Percentiles rank a stretch among this genome's conserved stretches.
phyloP scores from a whole-genome alignment of 2,329 filamentous ascomycete species.

The Exophiala oligosperma region DNA sequence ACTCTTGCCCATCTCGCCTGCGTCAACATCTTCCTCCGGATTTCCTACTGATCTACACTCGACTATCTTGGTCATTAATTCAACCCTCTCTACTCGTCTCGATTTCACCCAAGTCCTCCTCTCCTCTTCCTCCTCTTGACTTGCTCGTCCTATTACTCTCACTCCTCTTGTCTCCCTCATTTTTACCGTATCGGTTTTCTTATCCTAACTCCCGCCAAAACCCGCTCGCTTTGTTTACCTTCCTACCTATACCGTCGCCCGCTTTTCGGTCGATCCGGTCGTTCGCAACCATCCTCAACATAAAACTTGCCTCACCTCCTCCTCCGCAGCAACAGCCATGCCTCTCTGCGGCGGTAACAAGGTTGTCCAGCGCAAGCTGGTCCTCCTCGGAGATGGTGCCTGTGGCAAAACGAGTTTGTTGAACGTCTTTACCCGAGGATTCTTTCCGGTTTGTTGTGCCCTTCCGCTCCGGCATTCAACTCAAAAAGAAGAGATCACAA shows the following conservation, averaged over 20 bases:
- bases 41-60: slow-evolving; percentile 2
- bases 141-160: too few species aligned
- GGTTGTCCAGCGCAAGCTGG: slow-evolving; percentile 93
- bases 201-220: too few species aligned
- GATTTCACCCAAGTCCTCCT: neutral
- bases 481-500: slow-evolving; percentile 34
- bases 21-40: neutral
- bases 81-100: neutral
- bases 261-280: neutral
- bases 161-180: neutral
- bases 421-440: slow-evolving; percentile 91
- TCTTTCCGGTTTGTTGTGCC: slow-evolving; percentile 71
- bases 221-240: too few species aligned
- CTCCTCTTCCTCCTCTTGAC: too few species aligned
- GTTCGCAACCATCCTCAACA: neutral
- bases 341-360: slow-evolving; percentile 71
- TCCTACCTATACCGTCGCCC: too few species aligned
- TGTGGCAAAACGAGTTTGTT: slow-evolving; percentile 81
- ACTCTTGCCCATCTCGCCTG: neutral
- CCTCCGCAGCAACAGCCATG: slow-evolving; percentile 38
- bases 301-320: neutral
- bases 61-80: neutral
- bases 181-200: neutral
- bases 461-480: neutral
- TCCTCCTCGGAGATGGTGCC: slow-evolving; percentile 69